Conservation (phyloP, 2,329 filamentous ascomycete genomes). For the Neospermospora avenae region DNA sequence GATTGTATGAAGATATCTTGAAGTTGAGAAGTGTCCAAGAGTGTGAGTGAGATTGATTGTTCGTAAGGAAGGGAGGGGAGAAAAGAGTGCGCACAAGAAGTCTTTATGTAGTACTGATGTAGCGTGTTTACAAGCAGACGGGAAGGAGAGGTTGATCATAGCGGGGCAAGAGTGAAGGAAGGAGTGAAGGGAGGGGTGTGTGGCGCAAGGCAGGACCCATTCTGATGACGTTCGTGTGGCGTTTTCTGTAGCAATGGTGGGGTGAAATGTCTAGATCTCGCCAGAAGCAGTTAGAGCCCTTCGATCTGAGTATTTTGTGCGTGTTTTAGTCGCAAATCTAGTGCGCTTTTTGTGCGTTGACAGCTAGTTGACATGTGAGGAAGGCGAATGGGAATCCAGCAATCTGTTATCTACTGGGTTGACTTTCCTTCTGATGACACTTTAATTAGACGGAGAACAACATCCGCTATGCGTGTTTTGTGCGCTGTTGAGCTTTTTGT, state of each 20-base stretch:
- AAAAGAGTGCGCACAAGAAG: background rate
- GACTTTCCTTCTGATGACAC: background rate
- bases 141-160: background rate
- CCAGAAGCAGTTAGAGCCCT: background rate
- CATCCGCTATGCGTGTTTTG: too few species aligned
- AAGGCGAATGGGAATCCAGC: background rate
- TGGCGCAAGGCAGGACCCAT: background rate
- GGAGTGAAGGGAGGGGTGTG: background rate
- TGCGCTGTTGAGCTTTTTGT: too few species aligned
- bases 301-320: background rate
- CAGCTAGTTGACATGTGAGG: slow-evolving; percentile 1
- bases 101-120: background rate
- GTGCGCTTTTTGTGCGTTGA: too few species aligned
- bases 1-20: background rate
- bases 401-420: background rate
- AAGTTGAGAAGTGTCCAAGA: background rate
- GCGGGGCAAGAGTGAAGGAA: background rate
- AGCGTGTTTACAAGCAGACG: background rate
- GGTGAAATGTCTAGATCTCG: background rate
- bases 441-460: too few species aligned
- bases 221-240: slow-evolving; percentile 6
- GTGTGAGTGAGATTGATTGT: background rate
- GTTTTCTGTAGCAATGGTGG: background rate
- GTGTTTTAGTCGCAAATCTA: too few species aligned
- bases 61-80: background rate